Evolutionary conservation across 805 yeast species (phyloP).

Genomic region (Kodamaea leandrae): DNA sequence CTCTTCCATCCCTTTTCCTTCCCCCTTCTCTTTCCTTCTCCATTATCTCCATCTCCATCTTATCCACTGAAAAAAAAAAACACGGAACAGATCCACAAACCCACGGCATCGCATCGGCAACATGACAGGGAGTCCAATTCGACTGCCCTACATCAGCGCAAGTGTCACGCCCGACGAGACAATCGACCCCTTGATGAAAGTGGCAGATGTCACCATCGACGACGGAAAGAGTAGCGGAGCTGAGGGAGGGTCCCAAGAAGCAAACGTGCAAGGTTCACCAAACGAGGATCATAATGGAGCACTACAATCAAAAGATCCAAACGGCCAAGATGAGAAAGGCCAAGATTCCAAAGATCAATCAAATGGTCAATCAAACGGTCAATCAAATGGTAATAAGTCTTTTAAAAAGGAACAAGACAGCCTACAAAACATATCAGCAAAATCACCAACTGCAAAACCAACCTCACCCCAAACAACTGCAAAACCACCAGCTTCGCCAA

Average conservation of each 20-base stretch:
- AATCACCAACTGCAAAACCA: no score
- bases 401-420: no score
- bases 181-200: not conserved
- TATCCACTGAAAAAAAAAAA: not conserved
- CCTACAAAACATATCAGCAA: no score
- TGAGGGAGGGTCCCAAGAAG: not conserved
- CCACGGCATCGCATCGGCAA: not conserved
- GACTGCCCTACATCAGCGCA: not conserved
- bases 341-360: no score
- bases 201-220: not conserved
- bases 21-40: not conserved
- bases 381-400: no score
- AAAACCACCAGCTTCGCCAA: no score
- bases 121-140: not conserved
- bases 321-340: no score
- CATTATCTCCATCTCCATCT: not conserved
- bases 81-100: not conserved
- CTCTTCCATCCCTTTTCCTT: not conserved
- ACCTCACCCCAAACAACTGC: no score
- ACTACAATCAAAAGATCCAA: no score
- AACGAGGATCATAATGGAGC: not conserved
- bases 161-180: constrained; percentile 1
- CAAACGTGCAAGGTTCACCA: not conserved
- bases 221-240: not conserved
- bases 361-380: no score